Conservation (phyloP, 2,329 filamentous ascomycete genomes). For the Xylaria hypoxylon region DNA sequence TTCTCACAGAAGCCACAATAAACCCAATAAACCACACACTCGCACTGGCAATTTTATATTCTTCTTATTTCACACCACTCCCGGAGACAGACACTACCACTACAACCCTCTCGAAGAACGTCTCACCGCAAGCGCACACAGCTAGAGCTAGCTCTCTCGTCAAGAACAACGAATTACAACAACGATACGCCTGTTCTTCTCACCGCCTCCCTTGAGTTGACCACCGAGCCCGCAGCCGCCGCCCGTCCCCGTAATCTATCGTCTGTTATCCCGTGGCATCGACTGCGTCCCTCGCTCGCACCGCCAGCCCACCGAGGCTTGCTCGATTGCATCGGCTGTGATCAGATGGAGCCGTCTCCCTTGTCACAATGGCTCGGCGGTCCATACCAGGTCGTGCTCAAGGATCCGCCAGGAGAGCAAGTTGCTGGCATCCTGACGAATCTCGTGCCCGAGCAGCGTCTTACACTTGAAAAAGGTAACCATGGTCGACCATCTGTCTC, state of each 20-base stretch:
- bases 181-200: not conserved
- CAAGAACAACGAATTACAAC: not conserved
- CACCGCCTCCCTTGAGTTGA: too few relatives aligned
- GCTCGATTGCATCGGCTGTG: not conserved
- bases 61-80: too few relatives aligned
- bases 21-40: too few relatives aligned
- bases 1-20: too few relatives aligned
- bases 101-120: too few relatives aligned
- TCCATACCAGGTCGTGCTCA: conserved; percentile 43
- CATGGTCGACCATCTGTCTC: not conserved
- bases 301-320: not conserved
- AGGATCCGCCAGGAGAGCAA: conserved; percentile 42
- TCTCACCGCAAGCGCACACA: too few relatives aligned
- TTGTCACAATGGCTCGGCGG: conserved; percentile 46
- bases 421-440: conserved; percentile 41
- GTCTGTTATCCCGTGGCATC: too few relatives aligned
- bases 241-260: too few relatives aligned
- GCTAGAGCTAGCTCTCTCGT: too few relatives aligned
- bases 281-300: not conserved
- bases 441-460: conserved; percentile 44
- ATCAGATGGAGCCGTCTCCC: conserved; percentile 39
- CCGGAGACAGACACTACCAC: too few relatives aligned
- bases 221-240: too few relatives aligned
- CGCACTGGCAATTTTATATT: too few relatives aligned
- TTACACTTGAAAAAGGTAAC: conserved; percentile 44